Base-by-base conservation (phyloP, 768 basidiomycete genomes). In the Kwoniella bestiolae region DNA sequence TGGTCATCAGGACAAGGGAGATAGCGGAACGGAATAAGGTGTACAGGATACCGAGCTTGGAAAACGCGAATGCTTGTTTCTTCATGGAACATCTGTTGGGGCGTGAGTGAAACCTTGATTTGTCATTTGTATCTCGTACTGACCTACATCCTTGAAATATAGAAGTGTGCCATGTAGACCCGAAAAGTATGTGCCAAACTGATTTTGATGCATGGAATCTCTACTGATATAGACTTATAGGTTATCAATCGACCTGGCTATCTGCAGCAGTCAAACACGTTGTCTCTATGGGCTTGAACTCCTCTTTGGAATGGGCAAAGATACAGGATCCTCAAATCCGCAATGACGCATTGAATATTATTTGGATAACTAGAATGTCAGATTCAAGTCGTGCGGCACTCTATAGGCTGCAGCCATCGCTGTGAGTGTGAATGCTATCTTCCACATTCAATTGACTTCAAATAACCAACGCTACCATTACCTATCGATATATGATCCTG, bases 1-100 rank as follows among this genome's bases (percentile, higher is more conserved):
- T 95, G 34, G 87, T 93, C 53, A 86, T 89, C 76, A 87, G 92
- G 52, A 89, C 91, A 55, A 86, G 91, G 66, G 91, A 93, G 80
- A 85, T 94, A 44, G 89, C 91, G 62, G 94, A 96, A 83, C 86
- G 87, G 56, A 83, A 91, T 79, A 92, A 91, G 82, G 90, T 92
- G 25, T 91, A 91, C 82, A 87, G 92, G 60, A 83, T 92, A 66
- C 86, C 91, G 31, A 86, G 85, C 56, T 82, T 87, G 47, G 90
- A 95, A 77, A 90, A 92, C 82, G 88, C 92, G 61, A 88, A 93
- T 38, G 89, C 91, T 57, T 86, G 88, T 11, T 83, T 94, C 59
- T 82, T 94, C 56, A 87, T 94, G 69, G 93, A 94, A 79, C 86
- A 90, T 2, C 79, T 92, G 23, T 90, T 94, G 80, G 92, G 87